Percentiles rank a stretch among this genome's conserved stretches.
Evolutionary conservation across 768 basidiomycete genomes (phyloP).

Genomic region (Agrocybe pediades): DNA sequence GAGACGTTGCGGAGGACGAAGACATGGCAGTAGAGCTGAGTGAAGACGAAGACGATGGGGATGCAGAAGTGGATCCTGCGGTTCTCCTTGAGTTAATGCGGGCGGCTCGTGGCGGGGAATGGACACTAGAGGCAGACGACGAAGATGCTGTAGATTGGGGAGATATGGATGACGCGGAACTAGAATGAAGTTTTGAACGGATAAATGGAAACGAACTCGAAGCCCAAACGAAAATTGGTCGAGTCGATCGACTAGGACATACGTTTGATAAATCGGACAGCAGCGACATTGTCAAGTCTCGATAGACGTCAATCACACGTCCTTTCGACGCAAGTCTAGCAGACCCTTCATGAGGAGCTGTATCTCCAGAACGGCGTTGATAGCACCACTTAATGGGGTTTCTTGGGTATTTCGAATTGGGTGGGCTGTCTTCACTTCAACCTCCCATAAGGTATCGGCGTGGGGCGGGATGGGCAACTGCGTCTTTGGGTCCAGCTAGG

Average conservation of each 20-base stretch:
- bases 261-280: too few species aligned
- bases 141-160: conserved; percentile 57
- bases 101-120: conserved; percentile 31
- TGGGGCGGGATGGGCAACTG: conserved; percentile 79
- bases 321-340: conserved; percentile 75
- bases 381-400: conserved; percentile 67
- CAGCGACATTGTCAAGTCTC: not conserved
- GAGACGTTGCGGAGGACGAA: conserved; percentile 21
- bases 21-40: conserved; percentile 29
- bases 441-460: conserved; percentile 81
- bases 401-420: conserved; percentile 80
- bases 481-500: conserved; percentile 73
- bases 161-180: conserved; percentile 39
- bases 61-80: conserved; percentile 39
- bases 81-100: conserved; percentile 43
- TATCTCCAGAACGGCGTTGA: conserved; percentile 78
- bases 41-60: conserved; percentile 36
- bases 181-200: conserved; percentile 8
- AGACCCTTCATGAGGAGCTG: conserved; percentile 85
- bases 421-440: conserved; percentile 82
- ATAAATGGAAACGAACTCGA: not conserved
- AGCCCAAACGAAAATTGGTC: not conserved
- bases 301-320: conserved; percentile 42
- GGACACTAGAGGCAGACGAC: conserved; percentile 37
- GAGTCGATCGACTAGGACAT: too few species aligned